A percentile compares a stretch with the other conserved stretches of the same genome.
These are phyloP conservation scores for Moesziomyces parantarcticus DNA, from an alignment of 1,284 basidiomycete genomes.

Conservation along the genomic window DNA sequence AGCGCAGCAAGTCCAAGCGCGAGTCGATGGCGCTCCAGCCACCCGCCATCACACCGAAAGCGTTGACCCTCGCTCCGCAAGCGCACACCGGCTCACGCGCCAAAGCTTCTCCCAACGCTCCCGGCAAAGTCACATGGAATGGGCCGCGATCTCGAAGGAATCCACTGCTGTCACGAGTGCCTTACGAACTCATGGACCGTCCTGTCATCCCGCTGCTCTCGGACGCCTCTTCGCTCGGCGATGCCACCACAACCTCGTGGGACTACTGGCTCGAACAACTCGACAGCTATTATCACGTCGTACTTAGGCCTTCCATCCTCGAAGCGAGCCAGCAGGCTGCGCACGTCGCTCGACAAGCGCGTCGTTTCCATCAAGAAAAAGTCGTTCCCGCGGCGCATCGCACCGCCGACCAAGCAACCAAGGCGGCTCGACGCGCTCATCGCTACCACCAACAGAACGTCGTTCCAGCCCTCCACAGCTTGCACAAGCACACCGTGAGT, in stretches of 20 bases:
- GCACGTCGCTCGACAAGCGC: slow-evolving; percentile 27
- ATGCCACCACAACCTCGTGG: slow-evolving; percentile 39
- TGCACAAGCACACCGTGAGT: slow-evolving; percentile 19
- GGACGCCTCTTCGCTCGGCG: slow-evolving; percentile 16
- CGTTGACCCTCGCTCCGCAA: neutral
- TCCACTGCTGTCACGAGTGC: neutral
- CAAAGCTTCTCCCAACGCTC: neutral
- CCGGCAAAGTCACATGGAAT: neutral
- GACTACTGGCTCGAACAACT: slow-evolving; percentile 33
- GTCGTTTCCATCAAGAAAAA: slow-evolving; percentile 19
- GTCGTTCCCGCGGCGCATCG: slow-evolving; percentile 17
- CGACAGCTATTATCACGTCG: slow-evolving; percentile 12
- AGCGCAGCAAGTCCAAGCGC: neutral
- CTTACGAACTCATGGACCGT: slow-evolving; percentile 3
- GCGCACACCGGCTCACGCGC: neutral
- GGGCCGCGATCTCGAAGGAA: neutral
- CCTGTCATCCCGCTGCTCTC: slow-evolving; percentile 12
- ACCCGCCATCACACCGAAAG: neutral
- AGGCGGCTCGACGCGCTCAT: slow-evolving; percentile 24
- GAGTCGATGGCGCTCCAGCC: neutral
- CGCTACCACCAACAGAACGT: slow-evolving; percentile 23
- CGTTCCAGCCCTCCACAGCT: slow-evolving; percentile 4
- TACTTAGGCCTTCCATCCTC: slow-evolving; percentile 13
- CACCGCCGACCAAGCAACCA: slow-evolving; percentile 1
- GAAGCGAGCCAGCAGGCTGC: slow-evolving; percentile 16